These are phyloP conservation scores for Chaetomiaceae sp. DNA, from an alignment of 2,329 filamentous ascomycete genomes.

Conservation along the genomic window DNA sequence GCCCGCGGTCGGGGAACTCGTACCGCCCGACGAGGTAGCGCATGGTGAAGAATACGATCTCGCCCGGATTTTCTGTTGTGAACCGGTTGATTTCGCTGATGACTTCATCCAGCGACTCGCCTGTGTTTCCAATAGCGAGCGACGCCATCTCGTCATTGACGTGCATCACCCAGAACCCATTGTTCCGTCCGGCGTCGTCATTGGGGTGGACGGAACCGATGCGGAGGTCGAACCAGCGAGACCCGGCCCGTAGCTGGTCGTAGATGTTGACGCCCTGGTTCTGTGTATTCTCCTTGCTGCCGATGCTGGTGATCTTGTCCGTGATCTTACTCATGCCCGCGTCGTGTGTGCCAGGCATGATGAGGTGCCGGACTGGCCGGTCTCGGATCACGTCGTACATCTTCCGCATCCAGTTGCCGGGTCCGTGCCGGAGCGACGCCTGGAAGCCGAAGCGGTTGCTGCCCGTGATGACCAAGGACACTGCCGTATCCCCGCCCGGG, in stretches of 20 bases:
- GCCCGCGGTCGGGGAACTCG: constrained; percentile 28
- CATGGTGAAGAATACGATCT: constrained; percentile 45
- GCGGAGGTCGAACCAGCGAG: constrained; percentile 46
- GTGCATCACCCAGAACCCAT: constrained; percentile 36
- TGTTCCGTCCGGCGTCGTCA: constrained; percentile 22
- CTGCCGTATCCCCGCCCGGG: constrained; percentile 30
- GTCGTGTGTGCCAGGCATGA: constrained; percentile 47
- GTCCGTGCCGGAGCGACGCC: constrained; percentile 30
- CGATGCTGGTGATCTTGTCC: constrained; percentile 33
- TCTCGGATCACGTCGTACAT: constrained; percentile 34
- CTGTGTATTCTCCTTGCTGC: constrained; percentile 39
- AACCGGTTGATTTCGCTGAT: constrained; percentile 44
- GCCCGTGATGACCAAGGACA: constrained; percentile 35
- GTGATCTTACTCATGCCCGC: constrained; percentile 45
- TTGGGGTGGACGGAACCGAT: constrained; percentile 36
- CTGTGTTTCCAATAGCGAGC: constrained; percentile 42
- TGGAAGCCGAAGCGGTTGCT: constrained; percentile 33
- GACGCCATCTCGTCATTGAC: constrained; percentile 27
- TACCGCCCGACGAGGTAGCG: constrained; percentile 40
- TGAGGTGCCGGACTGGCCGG: constrained; percentile 41
- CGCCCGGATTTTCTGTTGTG: constrained; percentile 39
- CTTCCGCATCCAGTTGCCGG: constrained; percentile 32
- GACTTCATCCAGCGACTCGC: constrained; percentile 40
- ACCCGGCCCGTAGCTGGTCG: constrained; percentile 42
- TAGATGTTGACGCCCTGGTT: constrained; percentile 43